A percentile compares a stretch with the other conserved stretches of the same genome.
Conservation (phyloP, 257 asterid species). For the Nicotiana undulata region DNA sequence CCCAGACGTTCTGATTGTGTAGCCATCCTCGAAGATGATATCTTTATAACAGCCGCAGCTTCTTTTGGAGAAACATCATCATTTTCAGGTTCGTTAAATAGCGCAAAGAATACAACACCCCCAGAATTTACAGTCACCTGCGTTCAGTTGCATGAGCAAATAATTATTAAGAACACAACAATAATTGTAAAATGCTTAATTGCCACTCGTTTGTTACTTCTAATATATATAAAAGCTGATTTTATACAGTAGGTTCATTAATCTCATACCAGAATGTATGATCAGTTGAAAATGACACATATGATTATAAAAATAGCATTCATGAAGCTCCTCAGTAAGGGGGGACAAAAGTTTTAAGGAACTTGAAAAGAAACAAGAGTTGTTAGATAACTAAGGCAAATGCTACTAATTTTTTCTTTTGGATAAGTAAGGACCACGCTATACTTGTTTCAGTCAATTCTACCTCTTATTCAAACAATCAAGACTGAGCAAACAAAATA, state of each 20-base stretch:
- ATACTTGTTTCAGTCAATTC: slow-evolving; percentile 1
- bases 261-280: slow-evolving; percentile 1
- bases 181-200: neutral
- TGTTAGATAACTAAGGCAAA: neutral
- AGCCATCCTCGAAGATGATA: slow-evolving; percentile 98
- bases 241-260: neutral
- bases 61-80: slow-evolving; percentile 68
- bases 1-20: slow-evolving; percentile 99
- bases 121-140: slow-evolving; percentile 99
- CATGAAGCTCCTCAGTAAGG: neutral
- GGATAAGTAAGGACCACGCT: neutral
- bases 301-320: neutral
- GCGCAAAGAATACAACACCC: slow-evolving; percentile 92
- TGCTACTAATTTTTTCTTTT: neutral
- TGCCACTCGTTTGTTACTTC: neutral
- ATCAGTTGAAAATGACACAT: neutral
- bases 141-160: slow-evolving; percentile 13
- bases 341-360: neutral
- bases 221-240: neutral
- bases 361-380: neutral
- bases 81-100: slow-evolving; percentile 66
- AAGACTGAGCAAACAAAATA: neutral
- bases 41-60: slow-evolving; percentile 94
- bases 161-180: slow-evolving; percentile 16
- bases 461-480: neutral